phyloP scores from a whole-genome alignment of 2,329 filamentous ascomycete genomes.

The Aureobasidium lini region DNA sequence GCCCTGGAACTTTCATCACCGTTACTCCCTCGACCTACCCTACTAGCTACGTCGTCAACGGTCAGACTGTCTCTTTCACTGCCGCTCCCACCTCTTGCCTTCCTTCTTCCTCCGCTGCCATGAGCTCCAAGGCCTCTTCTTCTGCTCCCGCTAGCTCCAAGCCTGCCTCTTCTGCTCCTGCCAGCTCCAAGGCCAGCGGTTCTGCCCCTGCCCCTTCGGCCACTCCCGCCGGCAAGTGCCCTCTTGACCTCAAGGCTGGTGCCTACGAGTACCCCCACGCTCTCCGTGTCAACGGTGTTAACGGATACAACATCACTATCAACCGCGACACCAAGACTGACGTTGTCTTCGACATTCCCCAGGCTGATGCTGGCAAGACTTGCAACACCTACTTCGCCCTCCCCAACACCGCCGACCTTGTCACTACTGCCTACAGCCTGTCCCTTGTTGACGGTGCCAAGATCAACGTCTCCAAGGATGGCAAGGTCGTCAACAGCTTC shows the following conservation, averaged over 20 bases:
- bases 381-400: conserved; percentile 10
- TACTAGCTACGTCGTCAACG: background rate
- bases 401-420: background rate
- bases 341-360: conserved; percentile 9
- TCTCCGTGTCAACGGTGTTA: conserved; percentile 13
- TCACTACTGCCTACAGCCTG: conserved; percentile 1
- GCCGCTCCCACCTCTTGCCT: background rate
- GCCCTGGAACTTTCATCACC: conserved; percentile 1
- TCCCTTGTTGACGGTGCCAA: background rate
- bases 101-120: background rate
- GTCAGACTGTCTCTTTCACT: background rate
- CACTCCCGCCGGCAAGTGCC: conserved; percentile 8
- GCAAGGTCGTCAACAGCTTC: background rate
- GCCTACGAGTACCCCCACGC: conserved; percentile 10
- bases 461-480: conserved; percentile 4
- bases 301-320: conserved; percentile 8
- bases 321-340: conserved; percentile 3
- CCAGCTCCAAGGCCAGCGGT: background rate
- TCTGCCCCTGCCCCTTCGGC: background rate
- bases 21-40: conserved; percentile 9
- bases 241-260: conserved; percentile 7
- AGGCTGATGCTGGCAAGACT: conserved; percentile 9
- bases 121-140: background rate
- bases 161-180: background rate
- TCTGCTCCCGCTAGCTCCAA: background rate